Conservation (phyloP, 2,329 filamentous ascomycete species). For the Fusarium torreyae region DNA sequence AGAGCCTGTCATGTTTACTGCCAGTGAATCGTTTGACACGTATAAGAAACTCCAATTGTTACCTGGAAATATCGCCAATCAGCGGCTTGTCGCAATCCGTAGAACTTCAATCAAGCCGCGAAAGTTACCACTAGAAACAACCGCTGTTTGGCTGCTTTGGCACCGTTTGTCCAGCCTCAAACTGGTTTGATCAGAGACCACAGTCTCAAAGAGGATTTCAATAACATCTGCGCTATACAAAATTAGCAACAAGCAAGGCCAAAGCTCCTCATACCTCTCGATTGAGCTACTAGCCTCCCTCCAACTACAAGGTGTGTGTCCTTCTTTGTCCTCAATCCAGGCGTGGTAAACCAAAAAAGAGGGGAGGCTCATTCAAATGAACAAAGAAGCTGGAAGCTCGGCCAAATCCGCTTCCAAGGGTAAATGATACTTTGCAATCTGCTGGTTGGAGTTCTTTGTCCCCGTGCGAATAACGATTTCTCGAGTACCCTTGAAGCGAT, state of each 20-base stretch:
- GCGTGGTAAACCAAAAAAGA: slow-evolving; percentile 18
- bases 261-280: slow-evolving; percentile 4
- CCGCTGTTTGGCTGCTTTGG: neutral
- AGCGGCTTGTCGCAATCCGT: no score
- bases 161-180: neutral
- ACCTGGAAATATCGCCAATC: neutral
- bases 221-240: slow-evolving; percentile 28
- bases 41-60: no score
- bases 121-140: neutral
- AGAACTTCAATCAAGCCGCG: neutral
- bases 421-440: neutral
- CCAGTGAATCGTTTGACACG: no score
- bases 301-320: neutral
- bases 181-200: neutral
- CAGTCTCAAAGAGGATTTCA: slow-evolving; percentile 31
- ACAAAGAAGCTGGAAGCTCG: slow-evolving; percentile 32
- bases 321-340: slow-evolving; percentile 28
- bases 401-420: neutral
- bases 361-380: slow-evolving; percentile 10
- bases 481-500: neutral
- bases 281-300: slow-evolving; percentile 4
- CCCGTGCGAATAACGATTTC: neutral
- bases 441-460: slow-evolving; percentile 21
- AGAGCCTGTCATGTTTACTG: no score
- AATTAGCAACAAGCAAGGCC: slow-evolving; percentile 29